These are phyloP conservation scores for Isatis lusitanica DNA, from an alignment of 441 rosid species.

Conservation along the genomic window DNA sequence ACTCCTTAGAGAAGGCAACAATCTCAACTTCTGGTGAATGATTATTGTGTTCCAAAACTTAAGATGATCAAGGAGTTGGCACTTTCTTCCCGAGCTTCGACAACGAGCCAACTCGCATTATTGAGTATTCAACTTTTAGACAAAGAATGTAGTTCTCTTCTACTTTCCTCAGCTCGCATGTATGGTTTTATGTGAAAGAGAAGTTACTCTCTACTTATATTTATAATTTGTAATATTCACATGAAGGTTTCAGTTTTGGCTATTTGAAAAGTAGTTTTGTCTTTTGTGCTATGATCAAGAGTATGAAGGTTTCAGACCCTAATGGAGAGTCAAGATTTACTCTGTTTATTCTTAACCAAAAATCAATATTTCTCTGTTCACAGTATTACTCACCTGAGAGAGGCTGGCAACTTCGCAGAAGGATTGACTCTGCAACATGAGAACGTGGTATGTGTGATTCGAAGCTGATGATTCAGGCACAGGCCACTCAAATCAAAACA, in stretches of 20 bases:
- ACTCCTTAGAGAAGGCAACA: neutral
- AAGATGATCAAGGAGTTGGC: neutral
- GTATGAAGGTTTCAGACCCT: neutral
- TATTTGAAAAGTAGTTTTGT: no score
- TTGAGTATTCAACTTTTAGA: no score
- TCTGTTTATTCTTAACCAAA: neutral
- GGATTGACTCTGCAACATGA: constrained; percentile 95
- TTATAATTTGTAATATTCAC: no score
- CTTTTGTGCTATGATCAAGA: no score
- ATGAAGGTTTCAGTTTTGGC: no score
- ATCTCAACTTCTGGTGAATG: neutral
- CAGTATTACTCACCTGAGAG: constrained; percentile 54
- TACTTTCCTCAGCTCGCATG: no score
- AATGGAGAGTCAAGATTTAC: neutral
- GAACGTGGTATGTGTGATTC: constrained; percentile 83
- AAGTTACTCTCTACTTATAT: no score
- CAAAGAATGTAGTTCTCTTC: no score
- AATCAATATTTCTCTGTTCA: constrained; percentile 15
- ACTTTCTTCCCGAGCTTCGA: neutral
- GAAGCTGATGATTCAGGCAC: constrained; percentile 70
- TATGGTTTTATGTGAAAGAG: no score
- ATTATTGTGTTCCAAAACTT: no score
- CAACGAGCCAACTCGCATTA: neutral
- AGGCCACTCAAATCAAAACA: constrained; percentile 57
- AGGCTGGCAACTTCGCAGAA: constrained; percentile 70